These are phyloP conservation scores for Moricandia moricandioides DNA, from an alignment of 345 rosid genomes.

Conservation along the genomic window DNA sequence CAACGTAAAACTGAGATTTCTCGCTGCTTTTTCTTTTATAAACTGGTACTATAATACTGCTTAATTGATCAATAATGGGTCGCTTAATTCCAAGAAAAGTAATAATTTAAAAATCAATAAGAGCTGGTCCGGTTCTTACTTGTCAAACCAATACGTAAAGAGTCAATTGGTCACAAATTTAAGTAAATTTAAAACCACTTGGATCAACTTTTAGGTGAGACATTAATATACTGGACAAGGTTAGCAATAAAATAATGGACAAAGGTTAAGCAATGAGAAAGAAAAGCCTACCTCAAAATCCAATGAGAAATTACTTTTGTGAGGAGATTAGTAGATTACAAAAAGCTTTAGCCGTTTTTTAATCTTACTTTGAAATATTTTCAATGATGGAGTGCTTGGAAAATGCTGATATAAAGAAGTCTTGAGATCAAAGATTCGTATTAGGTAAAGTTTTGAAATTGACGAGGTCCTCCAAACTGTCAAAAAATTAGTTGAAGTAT, in stretches of 20 bases:
- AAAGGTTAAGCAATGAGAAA: constrained; percentile 8
- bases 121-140: constrained; percentile 21
- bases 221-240: not conserved
- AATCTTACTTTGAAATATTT: constrained; percentile 21
- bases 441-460: constrained; percentile 10
- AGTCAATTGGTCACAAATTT: constrained; percentile 27
- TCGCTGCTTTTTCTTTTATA: not conserved
- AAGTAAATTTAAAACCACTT: constrained; percentile 11
- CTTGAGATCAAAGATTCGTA: constrained; percentile 15
- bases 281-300: constrained; percentile 17
- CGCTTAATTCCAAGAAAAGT: constrained; percentile 15
- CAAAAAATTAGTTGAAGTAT: constrained; percentile 1
- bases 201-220: constrained; percentile 29
- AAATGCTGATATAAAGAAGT: not conserved
- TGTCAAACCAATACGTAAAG: constrained; percentile 35
- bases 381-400: constrained; percentile 29
- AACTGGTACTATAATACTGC: not conserved
- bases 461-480: constrained; percentile 21
- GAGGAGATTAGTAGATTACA: constrained; percentile 8
- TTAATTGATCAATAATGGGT: constrained; percentile 26
- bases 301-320: constrained; percentile 23
- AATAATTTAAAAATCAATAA: not conserved
- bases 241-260: constrained; percentile 1
- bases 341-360: constrained; percentile 10
- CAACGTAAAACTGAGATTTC: constrained; percentile 30